Base-by-base conservation (phyloP, 148 eudicot species). In the Talinum fruticosum region DNA sequence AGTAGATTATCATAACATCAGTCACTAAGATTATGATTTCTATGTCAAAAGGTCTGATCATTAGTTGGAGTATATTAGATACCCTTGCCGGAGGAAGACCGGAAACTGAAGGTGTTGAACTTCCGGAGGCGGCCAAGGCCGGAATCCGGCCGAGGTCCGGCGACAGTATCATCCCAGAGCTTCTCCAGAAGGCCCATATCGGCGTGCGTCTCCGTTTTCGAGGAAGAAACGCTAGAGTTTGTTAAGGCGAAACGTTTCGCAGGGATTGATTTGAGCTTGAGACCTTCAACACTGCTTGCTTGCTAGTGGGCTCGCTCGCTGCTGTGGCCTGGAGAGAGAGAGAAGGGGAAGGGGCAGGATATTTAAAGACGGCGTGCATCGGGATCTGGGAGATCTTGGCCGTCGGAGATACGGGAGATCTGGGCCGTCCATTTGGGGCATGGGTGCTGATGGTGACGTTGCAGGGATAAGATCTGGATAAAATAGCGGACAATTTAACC, bases 81-180 rank as follows among this genome's bases (percentile, higher is more conserved):
- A 91, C 98, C 96, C 91, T 93, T 93, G 86, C 78, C 66, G 15
- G 66, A 80, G 82, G 89, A 79, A n/a, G 88, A 49, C 1, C 91
- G 91, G 77, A 75, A 68, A 59, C 51, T 65, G 81, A 89, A 93
- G 38, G 92, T 82, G 35, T 78, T 57, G 68, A 81, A 83, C 81
- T 91, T 91, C 16, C 98, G 90, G 71, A 93, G 93, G 78, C 87
- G 90, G 12, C 92, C 92, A 28, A 93, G 94, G 81, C 98, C 98
- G 74, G 77, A 84, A 10, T 93, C 98, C 75, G 98, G 98, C 54
- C 78, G 85, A 61, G 97, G 98, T 19, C 93, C 95, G 74, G 95
- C 97, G 36, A 89, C 81, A 66, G 98, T 90, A 72, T 94, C 96
- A 76, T 94, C 97, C 97, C 93, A 91, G 7, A 94, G 87, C 83